Evolutionary conservation across 1,139 yeast genomes (phyloP), one percentile per base, ranked within the genome.

Genomic region (Maudiozyma humilis): DNA sequence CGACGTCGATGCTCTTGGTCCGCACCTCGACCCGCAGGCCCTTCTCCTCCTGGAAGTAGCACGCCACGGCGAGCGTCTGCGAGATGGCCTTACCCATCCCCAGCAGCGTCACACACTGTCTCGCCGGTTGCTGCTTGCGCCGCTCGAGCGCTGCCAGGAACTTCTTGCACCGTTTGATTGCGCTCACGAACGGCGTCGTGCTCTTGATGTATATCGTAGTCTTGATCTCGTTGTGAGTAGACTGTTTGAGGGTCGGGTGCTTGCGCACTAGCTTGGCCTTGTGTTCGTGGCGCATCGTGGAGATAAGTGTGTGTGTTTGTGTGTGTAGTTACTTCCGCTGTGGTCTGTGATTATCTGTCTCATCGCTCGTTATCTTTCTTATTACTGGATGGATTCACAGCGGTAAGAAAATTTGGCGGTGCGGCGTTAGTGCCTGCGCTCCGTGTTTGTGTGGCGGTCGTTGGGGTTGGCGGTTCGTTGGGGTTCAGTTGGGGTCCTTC

Each of bases 71-170:
- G 10, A 79, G 48, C 0, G 80, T 72, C 54, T 73, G 79, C 39
- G 70, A 75, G 4, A 79, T 74, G 5, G 84, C 72, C 43, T 71
- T 73, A 1, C 89, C 89, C 86, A 82, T 80, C 0, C 87, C 91
- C 49, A 76, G 66, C 2, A 82, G 71, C 0, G 72, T 67, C 14
- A 82, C 65, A 54, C 67, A 74, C 35, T 41, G 40, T 15, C 65
- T 30, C 68, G 64, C 45, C 65, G 69, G 31, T 8, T 34, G 49
- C 68, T 70, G 13, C 49, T 47, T 19, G 12, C 40, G 31, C 29
- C 30, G 37, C 10, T 40, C 18, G 13, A 63, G 49, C 19, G 60
- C 59, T 29, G 60, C 58, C 23, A 81, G 55, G 43, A 70, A 67
- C 54, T 73, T 76, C 36, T 68, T 69, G 4, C 78, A 70, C 44